Evolutionary conservation across 1,284 basidiomycete species (phyloP).

Genomic region (Boletus smithii): DNA sequence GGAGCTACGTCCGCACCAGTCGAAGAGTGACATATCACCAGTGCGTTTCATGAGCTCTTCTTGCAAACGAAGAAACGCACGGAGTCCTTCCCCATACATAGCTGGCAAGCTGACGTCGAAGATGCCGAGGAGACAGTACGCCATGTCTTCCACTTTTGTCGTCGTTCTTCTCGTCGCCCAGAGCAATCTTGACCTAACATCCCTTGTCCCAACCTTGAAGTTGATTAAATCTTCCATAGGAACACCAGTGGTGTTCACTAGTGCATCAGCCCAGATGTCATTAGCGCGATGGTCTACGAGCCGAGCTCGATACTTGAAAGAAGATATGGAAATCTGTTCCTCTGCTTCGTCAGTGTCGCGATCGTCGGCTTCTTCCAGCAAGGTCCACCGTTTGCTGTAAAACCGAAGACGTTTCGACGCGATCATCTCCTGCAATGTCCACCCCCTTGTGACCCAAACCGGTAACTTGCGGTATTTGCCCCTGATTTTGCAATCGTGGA

Average conservation of each 20-base stretch:
- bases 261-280: conserved; percentile 11
- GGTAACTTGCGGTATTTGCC: conserved; percentile 12
- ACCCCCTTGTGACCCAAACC: conserved; percentile 25
- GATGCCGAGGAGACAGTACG: conserved; percentile 30
- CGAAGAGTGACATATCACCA: conserved; percentile 26
- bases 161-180: conserved; percentile 25
- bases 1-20: conserved; percentile 33
- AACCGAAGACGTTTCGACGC: conserved; percentile 27
- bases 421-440: conserved; percentile 30
- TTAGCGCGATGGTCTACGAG: conserved; percentile 20
- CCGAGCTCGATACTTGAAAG: conserved; percentile 22
- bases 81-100: conserved; percentile 24
- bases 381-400: conserved; percentile 25
- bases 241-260: conserved; percentile 15
- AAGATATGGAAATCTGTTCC: conserved; percentile 9
- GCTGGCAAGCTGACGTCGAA: conserved; percentile 24
- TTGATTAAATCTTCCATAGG: conserved; percentile 7
- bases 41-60: conserved; percentile 31
- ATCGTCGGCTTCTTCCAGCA: conserved; percentile 26
- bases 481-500: not conserved
- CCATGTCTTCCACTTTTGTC: conserved; percentile 25
- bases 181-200: conserved; percentile 19
- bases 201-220: conserved; percentile 18
- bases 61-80: conserved; percentile 30
- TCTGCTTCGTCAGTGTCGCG: conserved; percentile 16